Base-by-base conservation (phyloP, 352 stramenopile genomes). In the Blastocystis hominis region DNA sequence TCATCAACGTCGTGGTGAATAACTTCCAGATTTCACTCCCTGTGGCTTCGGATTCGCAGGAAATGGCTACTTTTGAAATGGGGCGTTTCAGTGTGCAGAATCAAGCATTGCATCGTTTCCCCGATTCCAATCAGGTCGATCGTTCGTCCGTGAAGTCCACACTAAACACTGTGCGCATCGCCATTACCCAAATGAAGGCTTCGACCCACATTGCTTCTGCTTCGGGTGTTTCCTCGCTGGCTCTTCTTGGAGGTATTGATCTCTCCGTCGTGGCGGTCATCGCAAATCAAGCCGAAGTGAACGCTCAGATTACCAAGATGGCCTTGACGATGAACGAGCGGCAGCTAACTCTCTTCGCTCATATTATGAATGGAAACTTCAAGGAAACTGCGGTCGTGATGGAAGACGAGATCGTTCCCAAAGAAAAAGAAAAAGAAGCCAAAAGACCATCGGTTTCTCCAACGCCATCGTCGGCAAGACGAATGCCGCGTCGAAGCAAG, bases 231-330 rank as follows among this genome's bases (percentile, higher is more conserved):
- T 44, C 30, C 54, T 38, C 66, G 9, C 36, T 66, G 0, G 72
- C 72, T 36, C 30, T 84, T 20, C 46, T 84, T 17, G 72, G 72
- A n/a, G 72, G 72, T 38, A 84, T 84, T n/a, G 47, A 84, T 7
- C 38, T 84, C 13, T 44, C 46, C 17, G 54, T 84, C 13, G 40
- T 13, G 38, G 55, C 47, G 40, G 50, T 68, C 6, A 53, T 84
- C 9, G 20, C 20, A 7, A 55, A 30, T 55, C 10, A 38, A 24
- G n/a, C 68, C 17, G 72, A 66, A 34, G 53, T 84, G 53, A 84
- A 69, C 24, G 72, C 53, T 1, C 72, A 53, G 24, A 61, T 84
- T n/a, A 84, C 72, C 3, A 84, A 84, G 72, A 61, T 84, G 72
- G 72, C 72, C 17, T n/a, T 84, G 17, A 24, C 72, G 34, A 24